Percentiles rank a stretch among this genome's conserved stretches.
These are phyloP conservation scores for Houttuynia cordata DNA, from an alignment of 164 flowering plant genomes.

Conservation along the genomic window DNA sequence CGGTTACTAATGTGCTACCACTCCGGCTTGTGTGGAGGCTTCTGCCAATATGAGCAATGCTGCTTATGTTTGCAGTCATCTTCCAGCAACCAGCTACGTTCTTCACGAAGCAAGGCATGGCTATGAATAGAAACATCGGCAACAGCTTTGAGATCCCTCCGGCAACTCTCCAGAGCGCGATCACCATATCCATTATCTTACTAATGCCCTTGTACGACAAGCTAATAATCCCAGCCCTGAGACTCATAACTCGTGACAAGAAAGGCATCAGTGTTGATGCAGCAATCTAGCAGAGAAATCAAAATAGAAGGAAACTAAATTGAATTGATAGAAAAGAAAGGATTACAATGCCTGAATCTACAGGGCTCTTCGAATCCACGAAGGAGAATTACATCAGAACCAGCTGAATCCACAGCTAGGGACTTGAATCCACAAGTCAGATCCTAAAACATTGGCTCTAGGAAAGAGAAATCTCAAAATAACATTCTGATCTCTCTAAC, in stretches of 20 bases:
- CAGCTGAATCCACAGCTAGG: too few species aligned
- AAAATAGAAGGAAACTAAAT: too few species aligned
- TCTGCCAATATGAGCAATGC: conserved; percentile 75
- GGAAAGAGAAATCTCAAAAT: too few species aligned
- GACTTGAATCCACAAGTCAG: too few species aligned
- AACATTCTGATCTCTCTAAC: too few species aligned
- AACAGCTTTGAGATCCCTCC: conserved; percentile 75
- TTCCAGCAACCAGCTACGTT: conserved; percentile 93
- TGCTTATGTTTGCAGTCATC: conserved; percentile 82
- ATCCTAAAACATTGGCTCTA: too few species aligned
- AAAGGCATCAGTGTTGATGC: conserved; percentile 51
- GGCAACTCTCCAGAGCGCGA: conserved; percentile 80
- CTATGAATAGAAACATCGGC: conserved; percentile 81
- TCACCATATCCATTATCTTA: conserved; percentile 66
- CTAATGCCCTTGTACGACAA: conserved; percentile 86
- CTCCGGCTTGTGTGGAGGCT: conserved; percentile 29
- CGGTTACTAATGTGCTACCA: conserved; percentile 19
- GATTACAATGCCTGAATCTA: too few species aligned
- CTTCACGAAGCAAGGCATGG: conserved; percentile 95
- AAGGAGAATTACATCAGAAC: too few species aligned
- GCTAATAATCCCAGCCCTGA: conserved; percentile 43
- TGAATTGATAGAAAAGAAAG: too few species aligned
- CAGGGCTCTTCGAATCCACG: too few species aligned
- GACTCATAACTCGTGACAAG: conserved; percentile 29
- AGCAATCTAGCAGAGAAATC: too few species aligned